Conservation (phyloP, 805 yeast species). For the Ogataea polymorpha region DNA sequence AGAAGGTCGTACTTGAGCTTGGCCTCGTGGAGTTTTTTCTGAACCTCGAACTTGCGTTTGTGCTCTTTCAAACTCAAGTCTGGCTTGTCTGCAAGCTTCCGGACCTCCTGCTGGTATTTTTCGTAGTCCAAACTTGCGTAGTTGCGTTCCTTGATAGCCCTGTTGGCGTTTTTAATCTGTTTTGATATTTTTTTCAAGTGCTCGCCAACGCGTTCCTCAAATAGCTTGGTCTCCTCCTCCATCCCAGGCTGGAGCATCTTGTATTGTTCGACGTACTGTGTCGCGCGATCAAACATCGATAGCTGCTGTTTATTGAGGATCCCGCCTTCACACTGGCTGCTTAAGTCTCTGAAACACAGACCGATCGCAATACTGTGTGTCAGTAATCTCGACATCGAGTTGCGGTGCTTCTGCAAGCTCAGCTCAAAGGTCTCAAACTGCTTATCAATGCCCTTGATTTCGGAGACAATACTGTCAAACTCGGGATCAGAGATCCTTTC, state of each 20-base stretch:
- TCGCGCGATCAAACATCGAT: slow-evolving; percentile 10
- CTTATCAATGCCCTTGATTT: slow-evolving; percentile 17
- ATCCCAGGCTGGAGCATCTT: slow-evolving; percentile 15
- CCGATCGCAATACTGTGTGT: slow-evolving; percentile 17
- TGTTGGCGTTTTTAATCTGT: slow-evolving; percentile 20
- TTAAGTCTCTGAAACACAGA: slow-evolving; percentile 2
- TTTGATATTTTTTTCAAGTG: slow-evolving; percentile 13
- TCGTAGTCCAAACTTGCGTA: slow-evolving; percentile 24
- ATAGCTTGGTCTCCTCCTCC: slow-evolving; percentile 15
- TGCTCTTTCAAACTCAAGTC: slow-evolving; percentile 38
- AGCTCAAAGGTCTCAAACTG: slow-evolving; percentile 16
- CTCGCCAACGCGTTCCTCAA: slow-evolving; percentile 17
- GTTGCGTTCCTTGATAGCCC: slow-evolving; percentile 24
- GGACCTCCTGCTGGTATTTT: slow-evolving; percentile 18
- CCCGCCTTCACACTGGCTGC: slow-evolving; percentile 8
- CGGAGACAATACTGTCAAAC: slow-evolving; percentile 27
- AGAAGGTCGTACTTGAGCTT: slow-evolving; percentile 36
- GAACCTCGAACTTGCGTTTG: slow-evolving; percentile 32
- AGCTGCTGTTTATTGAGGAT: slow-evolving; percentile 10
- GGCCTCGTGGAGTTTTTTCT: slow-evolving; percentile 30
- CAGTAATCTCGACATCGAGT: slow-evolving; percentile 14
- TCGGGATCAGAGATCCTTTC: slow-evolving; percentile 38
- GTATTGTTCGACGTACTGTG: slow-evolving; percentile 12
- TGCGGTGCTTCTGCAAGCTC: slow-evolving; percentile 14
- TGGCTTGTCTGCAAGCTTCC: slow-evolving; percentile 21